Percentiles rank a stretch among this genome's conserved stretches.
Conservation (phyloP, 2,329 filamentous ascomycete species). For the Fusarium oligoseptatum region DNA sequence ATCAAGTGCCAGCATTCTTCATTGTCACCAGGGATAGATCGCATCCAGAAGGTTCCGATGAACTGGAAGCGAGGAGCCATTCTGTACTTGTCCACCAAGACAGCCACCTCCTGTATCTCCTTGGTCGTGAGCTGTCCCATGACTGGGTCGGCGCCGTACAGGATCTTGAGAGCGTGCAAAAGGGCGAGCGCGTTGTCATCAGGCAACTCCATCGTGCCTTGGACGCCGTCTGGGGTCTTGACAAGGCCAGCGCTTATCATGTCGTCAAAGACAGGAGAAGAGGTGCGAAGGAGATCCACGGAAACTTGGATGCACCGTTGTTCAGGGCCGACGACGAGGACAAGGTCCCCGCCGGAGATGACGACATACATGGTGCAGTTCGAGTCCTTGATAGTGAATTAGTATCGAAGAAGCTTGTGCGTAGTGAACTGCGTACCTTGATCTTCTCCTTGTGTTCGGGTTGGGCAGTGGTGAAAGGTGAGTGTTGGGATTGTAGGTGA, state of each 20-base stretch:
- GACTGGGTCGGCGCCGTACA: not conserved
- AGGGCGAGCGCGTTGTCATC: not conserved
- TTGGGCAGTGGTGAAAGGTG: not conserved
- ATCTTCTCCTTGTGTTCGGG: not conserved
- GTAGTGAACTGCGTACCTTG: not conserved
- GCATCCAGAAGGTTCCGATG: not conserved
- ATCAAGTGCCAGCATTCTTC: slow-evolving; percentile 2
- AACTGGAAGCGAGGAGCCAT: not conserved
- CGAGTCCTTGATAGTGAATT: not conserved
- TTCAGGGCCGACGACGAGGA: slow-evolving; percentile 1
- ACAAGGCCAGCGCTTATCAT: not conserved
- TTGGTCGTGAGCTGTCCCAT: not conserved
- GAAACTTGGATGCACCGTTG: not conserved
- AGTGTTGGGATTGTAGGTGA: not conserved
- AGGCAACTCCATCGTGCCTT: not conserved
- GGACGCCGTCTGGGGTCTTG: not conserved
- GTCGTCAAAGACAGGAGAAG: not conserved
- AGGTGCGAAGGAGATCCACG: not conserved
- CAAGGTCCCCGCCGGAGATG: not conserved
- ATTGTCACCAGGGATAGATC: not conserved
- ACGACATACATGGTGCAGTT: not conserved
- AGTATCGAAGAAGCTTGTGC: not conserved
- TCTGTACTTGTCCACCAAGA: not conserved
- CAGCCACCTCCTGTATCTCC: not conserved
- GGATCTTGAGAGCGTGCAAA: not conserved